Base-by-base conservation (phyloP, 2,329 filamentous ascomycete genomes). In the Davidsoniella australis region DNA sequence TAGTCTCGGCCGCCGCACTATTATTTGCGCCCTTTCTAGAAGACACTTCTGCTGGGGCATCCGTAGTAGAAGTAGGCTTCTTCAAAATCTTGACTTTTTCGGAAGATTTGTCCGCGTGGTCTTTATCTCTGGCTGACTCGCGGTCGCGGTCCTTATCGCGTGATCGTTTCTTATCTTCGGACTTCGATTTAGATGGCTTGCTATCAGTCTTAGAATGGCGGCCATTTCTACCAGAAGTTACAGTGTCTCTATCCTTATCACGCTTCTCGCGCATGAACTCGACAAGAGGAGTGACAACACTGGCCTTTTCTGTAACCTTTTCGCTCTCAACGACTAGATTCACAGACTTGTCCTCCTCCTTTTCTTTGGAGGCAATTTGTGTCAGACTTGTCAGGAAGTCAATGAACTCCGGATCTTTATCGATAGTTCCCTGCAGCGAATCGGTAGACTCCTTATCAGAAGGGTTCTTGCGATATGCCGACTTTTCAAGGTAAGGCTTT, bases 361-460 rank as follows among this genome's bases (percentile, higher is more conserved):
- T 57, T n/a, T 76, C 71, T 47, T 70, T 74, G 4, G 66, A 58
- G 1, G 66, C 93, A 43, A 40, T 42, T 17, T 52, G 52, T 8
- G 54, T 54, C 4, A 96, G 72, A 48, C 76, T 82, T 62, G 93
- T 84, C 6, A 98, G 72, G 61, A 96, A 98, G 23, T 80, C 78
- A 68, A 95, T 93, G 58, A 95, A 98, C 57, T 96, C 91, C 0
- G 85, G 79, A 59, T 98, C 91, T 61, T 94, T 87, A 58, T 98
- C 91, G 56, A 98, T 96, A 2, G 87, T 94, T 48, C 89, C 91
- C 62, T 94, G 85, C 12, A 88, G 80, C 48, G 79, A 78, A 67
- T 98, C 91, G 48, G 78, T 76, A 33, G 86, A 79, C 45, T 76
- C 76, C 61, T 85, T 85, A 36, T 72, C 75, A 52, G 76, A 76